These are phyloP conservation scores for Phyllosticta capitalensis DNA, from an alignment of 2,329 filamentous ascomycete species.

Conservation along the genomic window DNA sequence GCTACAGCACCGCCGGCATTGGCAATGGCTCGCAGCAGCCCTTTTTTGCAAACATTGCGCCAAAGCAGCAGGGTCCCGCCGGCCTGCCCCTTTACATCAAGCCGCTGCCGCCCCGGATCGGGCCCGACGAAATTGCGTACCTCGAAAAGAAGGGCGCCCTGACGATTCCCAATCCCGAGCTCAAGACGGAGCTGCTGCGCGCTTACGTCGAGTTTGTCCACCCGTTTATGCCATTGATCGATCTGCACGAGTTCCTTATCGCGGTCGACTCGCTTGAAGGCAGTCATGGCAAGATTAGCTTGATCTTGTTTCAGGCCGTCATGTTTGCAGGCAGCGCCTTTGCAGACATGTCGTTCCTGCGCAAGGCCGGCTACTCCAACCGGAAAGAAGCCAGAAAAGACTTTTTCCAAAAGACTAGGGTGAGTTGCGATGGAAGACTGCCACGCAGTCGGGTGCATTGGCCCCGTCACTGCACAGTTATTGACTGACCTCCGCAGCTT, in stretches of 20 bases:
- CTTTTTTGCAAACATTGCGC: conserved; percentile 39
- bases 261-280: conserved; percentile 60
- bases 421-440: conserved; percentile 34
- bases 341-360: conserved; percentile 68
- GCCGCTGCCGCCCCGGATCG: conserved; percentile 66
- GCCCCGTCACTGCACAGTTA: not conserved
- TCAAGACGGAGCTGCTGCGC: conserved; percentile 74
- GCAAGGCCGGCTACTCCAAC: conserved; percentile 64
- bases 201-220: conserved; percentile 85
- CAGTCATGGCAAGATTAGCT: conserved; percentile 60
- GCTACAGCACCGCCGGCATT: conserved; percentile 25
- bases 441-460: not conserved
- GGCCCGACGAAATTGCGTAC: conserved; percentile 73
- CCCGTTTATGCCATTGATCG: conserved; percentile 85
- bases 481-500: conserved; percentile 40
- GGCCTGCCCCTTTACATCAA: conserved; percentile 61
- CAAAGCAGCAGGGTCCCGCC: conserved; percentile 33
- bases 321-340: conserved; percentile 92
- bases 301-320: conserved; percentile 84
- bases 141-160: conserved; percentile 77
- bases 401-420: conserved; percentile 81
- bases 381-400: conserved; percentile 76
- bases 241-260: conserved; percentile 50
- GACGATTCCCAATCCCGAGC: conserved; percentile 56
- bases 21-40: conserved; percentile 14